phyloP scores from a whole-genome alignment of 2,329 filamentous ascomycete species.

The Ceratocystis ficicola region DNA sequence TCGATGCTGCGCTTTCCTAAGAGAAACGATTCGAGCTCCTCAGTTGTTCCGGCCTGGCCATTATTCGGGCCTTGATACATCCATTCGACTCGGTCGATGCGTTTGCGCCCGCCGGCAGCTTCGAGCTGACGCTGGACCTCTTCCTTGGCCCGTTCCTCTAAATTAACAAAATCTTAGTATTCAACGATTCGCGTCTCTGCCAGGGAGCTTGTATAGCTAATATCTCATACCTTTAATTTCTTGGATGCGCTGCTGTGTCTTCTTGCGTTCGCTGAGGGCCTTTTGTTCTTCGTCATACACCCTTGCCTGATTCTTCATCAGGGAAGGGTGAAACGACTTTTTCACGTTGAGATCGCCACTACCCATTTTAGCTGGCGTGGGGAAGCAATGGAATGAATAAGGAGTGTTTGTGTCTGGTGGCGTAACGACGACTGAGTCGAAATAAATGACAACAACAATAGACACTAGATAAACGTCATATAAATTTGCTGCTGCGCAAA shows the following conservation, averaged over 20 bases:
- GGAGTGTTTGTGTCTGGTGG: background rate
- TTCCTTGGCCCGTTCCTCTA: constrained; percentile 79
- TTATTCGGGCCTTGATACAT: constrained; percentile 86
- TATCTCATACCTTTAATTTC: constrained; percentile 52
- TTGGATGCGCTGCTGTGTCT: constrained; percentile 78
- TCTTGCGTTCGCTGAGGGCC: constrained; percentile 87
- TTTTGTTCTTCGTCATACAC: constrained; percentile 89
- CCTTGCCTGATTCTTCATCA: constrained; percentile 79
- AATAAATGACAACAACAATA: background rate
- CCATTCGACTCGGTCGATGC: constrained; percentile 82
- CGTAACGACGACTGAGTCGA: too few relatives aligned
- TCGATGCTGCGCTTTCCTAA: constrained; percentile 89
- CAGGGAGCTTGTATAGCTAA: background rate
- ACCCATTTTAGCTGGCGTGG: constrained; percentile 50
- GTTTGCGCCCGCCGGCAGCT: constrained; percentile 69
- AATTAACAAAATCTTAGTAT: background rate
- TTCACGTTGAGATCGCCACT: constrained; percentile 92
- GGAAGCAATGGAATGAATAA: background rate
- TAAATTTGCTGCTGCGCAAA: background rate
- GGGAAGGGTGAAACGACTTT: constrained; percentile 84
- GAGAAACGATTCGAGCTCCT: constrained; percentile 88
- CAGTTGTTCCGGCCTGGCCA: constrained; percentile 61
- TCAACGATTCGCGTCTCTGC: background rate
- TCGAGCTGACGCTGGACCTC: constrained; percentile 86
- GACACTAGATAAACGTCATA: background rate